A percentile compares a stretch with the other conserved stretches of the same genome.
Conservation (phyloP, 1,284 basidiomycete species). For the Leccinum griseonigrum region DNA sequence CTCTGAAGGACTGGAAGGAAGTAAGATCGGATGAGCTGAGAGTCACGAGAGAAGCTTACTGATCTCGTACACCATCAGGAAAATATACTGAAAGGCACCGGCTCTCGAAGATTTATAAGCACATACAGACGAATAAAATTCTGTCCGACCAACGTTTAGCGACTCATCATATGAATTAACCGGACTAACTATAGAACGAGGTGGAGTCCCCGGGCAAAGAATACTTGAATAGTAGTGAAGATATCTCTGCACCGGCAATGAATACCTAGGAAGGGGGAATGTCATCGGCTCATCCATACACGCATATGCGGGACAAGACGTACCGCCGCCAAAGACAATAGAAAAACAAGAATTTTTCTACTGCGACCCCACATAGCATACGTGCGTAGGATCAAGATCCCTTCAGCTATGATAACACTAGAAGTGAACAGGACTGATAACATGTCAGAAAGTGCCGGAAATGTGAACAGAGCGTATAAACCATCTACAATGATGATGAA, state of each 20-base stretch:
- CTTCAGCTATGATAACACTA: constrained; percentile 24
- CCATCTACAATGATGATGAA: not conserved
- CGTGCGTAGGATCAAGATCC: constrained; percentile 6
- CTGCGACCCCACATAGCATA: constrained; percentile 28
- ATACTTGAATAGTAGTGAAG: not conserved
- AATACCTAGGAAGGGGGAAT: constrained; percentile 5
- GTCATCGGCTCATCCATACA: not conserved
- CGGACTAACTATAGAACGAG: constrained; percentile 22
- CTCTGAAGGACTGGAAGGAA: constrained; percentile 22
- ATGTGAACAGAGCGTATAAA: not conserved
- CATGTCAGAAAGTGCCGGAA: not conserved
- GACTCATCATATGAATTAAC: not conserved
- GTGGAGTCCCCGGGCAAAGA: not conserved
- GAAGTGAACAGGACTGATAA: constrained; percentile 10
- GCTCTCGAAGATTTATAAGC: constrained; percentile 18
- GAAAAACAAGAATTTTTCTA: constrained; percentile 16
- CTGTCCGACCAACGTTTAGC: constrained; percentile 7
- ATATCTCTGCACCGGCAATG: not conserved
- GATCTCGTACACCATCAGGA: constrained; percentile 26
- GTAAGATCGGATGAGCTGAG: not conserved
- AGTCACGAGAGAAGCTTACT: constrained; percentile 10
- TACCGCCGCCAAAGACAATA: constrained; percentile 23
- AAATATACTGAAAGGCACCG: constrained; percentile 12
- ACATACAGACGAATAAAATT: constrained; percentile 22
- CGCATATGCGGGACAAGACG: constrained; percentile 1